Evolutionary conservation across 2,329 filamentous ascomycete genomes (phyloP), one percentile per base, ranked within the genome.

Genomic region (Phialemoniopsis sp.): DNA sequence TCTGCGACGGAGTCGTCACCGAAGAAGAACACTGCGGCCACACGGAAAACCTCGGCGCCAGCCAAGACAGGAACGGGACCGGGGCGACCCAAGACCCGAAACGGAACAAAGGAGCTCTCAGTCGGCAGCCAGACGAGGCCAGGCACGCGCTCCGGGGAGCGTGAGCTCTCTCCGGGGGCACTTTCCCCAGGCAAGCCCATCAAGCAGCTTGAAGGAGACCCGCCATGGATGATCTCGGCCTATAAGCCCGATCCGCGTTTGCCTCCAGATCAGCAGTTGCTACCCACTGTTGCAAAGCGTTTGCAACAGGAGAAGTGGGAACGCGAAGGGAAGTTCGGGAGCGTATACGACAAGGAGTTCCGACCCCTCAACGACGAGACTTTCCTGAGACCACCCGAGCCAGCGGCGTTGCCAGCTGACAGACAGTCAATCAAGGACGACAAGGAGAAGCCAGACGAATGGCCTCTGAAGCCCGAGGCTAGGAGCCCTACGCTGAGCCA

Each of bases 271-370:
- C 87, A 98, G 61, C 93, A 98, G 58, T 82, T 98, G 38, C 79
- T 98, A 10, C 93, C 93, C 1, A 97, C 93, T 0, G 89, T 97
- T 46, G 93, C 93, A 12, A 89, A 85, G 54, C 78, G 88, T 40
- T 75, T 97, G 61, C 87, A 93, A 60, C 91, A 96, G 66, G 89
- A 96, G 61, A 87, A 91, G 60, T 96, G 89, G 90, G 89, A 94
- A 63, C 87, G 82, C 51, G 88, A 96, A 60, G 90, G 90, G 46
- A 89, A 87, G 48, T 87, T 88, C 46, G 89, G 89, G 4, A 87
- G 80, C 43, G 74, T 85, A 18, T 96, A 95, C 58, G 90, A 95
- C 64, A 87, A 81, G 46, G 84, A 95, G 43, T 93, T 96, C 65
- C 81, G 86, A 14, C 84, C 90, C 6, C 68, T 97, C 46, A 93